These are phyloP conservation scores for Dentipellis fragilis DNA, from an alignment of 768 basidiomycete species.

Conservation along the genomic window DNA sequence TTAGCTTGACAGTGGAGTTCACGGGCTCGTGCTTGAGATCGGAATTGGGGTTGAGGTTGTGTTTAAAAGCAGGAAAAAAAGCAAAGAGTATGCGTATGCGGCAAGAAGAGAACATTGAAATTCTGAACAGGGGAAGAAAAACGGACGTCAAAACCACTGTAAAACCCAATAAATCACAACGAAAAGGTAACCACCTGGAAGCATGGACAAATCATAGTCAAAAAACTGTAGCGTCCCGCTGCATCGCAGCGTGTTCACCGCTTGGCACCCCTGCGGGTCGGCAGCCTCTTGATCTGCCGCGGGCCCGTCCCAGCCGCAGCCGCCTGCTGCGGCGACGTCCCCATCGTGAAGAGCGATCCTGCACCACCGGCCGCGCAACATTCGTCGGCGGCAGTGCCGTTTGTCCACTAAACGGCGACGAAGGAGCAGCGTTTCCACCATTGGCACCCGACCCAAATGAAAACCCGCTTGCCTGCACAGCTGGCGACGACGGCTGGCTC, in stretches of 20 bases:
- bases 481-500: slow-evolving; percentile 22
- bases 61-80: no score
- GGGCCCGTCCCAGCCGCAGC: slow-evolving; percentile 7
- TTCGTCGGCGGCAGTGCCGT: slow-evolving; percentile 5
- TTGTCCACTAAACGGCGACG: slow-evolving; percentile 20
- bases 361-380: not conserved
- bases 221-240: not conserved
- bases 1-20: no score
- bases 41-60: no score
- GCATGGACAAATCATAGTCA: no score
- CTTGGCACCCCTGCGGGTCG: slow-evolving; percentile 19
- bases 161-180: no score
- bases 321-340: slow-evolving; percentile 15
- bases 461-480: slow-evolving; percentile 17
- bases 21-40: no score
- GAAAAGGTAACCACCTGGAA: no score
- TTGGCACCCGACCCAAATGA: slow-evolving; percentile 14
- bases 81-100: no score
- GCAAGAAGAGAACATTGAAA: no score
- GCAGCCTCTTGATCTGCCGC: slow-evolving; percentile 23
- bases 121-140: no score
- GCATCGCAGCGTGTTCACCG: not conserved
- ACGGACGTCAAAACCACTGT: no score
- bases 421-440: slow-evolving; percentile 7
- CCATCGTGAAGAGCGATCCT: slow-evolving; percentile 21